Base-by-base conservation (phyloP, 768 basidiomycete genomes). In the Boletellus ananiceps region DNA sequence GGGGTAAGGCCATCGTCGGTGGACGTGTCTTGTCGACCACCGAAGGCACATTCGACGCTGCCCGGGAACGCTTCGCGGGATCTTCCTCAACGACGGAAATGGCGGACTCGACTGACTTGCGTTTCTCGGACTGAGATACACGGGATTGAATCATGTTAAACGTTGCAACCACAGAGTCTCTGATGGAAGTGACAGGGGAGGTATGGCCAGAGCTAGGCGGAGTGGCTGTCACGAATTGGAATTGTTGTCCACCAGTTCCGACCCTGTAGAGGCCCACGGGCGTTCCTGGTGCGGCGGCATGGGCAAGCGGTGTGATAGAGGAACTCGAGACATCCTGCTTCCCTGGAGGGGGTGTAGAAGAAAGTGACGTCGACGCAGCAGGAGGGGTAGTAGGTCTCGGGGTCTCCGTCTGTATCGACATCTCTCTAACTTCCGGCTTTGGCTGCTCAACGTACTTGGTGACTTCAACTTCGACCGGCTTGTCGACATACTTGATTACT, bases 1-100 rank as follows among this genome's bases (percentile, higher is more conserved):
- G 89, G 0, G 89, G 89, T 3, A 93, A 70, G 25, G 80, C 71
- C 86, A 92, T 89, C 68, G 82, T 90, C 0, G 92, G 90, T 40
- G 92, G 93, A 46, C 81, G 82, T 15, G 86, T 79, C 71, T 86
- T 92, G 71, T 89, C 87, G 25, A 84, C 76, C 5, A 75, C 67
- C 9, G 75, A 70, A 23, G 79, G 70, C 19, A 74, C 70, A 58
- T 70, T 74, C n/a, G 84, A 82, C 16, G 81, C 73, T n/a, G 80
- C 79, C 37, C 84, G 80, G n/a, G 82, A 74, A 29, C 84, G 79
- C 44, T 61, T 65, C 65, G 53, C 70, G 15, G 56, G 75, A 29
- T 78, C 78, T 34, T 78, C 78, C 34, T 73, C 62, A 31, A 71
- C 70, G 2, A 78, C 72, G 2, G 84, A 82, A 34, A 83, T 65